These are phyloP conservation scores for Phaeodactylum tricornutum DNA, from an alignment of 108 stramenopile genomes.

Conservation along the genomic window DNA sequence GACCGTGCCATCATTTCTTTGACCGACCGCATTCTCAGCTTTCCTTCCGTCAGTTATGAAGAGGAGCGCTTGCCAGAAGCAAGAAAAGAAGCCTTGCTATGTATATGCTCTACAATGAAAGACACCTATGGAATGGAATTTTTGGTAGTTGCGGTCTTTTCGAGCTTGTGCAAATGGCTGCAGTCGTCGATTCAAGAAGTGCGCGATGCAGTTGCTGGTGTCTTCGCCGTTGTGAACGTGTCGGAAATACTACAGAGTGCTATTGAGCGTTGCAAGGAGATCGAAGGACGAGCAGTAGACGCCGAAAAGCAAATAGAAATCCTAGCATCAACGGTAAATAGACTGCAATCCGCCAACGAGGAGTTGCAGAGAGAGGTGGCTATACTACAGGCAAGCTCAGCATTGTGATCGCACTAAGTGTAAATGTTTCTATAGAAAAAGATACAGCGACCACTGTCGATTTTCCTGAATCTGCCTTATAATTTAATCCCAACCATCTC, in stretches of 20 bases:
- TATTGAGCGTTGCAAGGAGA: slow-evolving; percentile 24
- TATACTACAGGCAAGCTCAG: slow-evolving; percentile 3
- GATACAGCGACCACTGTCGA: too few relatives aligned
- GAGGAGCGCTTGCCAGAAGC: too few relatives aligned
- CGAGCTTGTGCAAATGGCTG: slow-evolving; percentile 45
- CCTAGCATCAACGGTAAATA: slow-evolving; percentile 19
- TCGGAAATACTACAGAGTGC: slow-evolving; percentile 28
- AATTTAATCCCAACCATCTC: too few relatives aligned
- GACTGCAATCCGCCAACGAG: slow-evolving; percentile 43
- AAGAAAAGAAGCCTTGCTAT: slow-evolving; percentile 1
- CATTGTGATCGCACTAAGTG: neutral
- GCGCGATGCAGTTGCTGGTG: slow-evolving; percentile 35
- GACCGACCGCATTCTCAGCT: too few relatives aligned
- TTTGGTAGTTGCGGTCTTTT: slow-evolving; percentile 41
- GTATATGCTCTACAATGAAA: slow-evolving; percentile 38
- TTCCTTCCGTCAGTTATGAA: too few relatives aligned
- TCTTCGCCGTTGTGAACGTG: slow-evolving; percentile 34
- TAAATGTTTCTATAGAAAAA: too few relatives aligned
- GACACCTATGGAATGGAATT: slow-evolving; percentile 30
- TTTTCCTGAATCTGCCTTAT: too few relatives aligned
- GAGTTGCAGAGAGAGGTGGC: slow-evolving; percentile 18
- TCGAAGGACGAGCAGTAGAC: slow-evolving; percentile 34
- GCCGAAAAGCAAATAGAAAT: slow-evolving; percentile 22
- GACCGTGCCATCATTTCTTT: too few relatives aligned
- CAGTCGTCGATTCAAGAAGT: slow-evolving; percentile 32